Evolutionary conservation across 2,329 filamentous ascomycete species (phyloP).

Genomic region (Monosporascus ibericus): DNA sequence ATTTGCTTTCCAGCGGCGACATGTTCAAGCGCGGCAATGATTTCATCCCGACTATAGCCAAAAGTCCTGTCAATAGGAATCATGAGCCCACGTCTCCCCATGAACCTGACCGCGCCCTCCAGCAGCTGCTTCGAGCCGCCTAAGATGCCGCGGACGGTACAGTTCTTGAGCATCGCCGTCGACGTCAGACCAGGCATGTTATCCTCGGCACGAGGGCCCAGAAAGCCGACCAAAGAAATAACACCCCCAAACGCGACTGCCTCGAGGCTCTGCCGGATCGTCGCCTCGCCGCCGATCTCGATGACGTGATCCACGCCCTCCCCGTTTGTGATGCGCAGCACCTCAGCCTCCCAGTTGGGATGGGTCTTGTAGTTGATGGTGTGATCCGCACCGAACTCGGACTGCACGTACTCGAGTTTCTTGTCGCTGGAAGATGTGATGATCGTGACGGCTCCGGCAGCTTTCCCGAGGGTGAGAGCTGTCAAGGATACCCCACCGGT

Average conservation of each 20-base stretch:
- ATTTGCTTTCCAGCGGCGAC: slow-evolving; percentile 23
- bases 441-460: slow-evolving; percentile 28
- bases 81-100: slow-evolving; percentile 18
- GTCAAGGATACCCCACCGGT: slow-evolving; percentile 41
- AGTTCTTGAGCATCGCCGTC: slow-evolving; percentile 22
- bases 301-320: slow-evolving; percentile 36
- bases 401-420: slow-evolving; percentile 34
- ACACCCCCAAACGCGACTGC: slow-evolving; percentile 38
- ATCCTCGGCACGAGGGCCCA: slow-evolving; percentile 16
- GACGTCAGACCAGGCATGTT: slow-evolving; percentile 26
- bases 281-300: slow-evolving; percentile 33
- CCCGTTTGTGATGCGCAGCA: slow-evolving; percentile 35
- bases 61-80: slow-evolving; percentile 30
- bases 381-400: slow-evolving; percentile 34
- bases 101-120: slow-evolving; percentile 26
- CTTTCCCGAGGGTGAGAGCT: slow-evolving; percentile 40
- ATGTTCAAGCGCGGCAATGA: slow-evolving; percentile 12
- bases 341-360: slow-evolving; percentile 38
- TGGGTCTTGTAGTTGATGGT: slow-evolving; percentile 43
- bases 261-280: slow-evolving; percentile 38
- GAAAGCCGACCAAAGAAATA: slow-evolving; percentile 28
- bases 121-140: slow-evolving; percentile 29
- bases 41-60: slow-evolving; percentile 22
- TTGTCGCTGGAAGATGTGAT: slow-evolving; percentile 47
- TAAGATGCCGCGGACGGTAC: slow-evolving; percentile 28